Percentiles rank a stretch among this genome's conserved stretches.
These are phyloP conservation scores for Suhomyces taliae DNA, from an alignment of 1,139 yeast species.

Conservation along the genomic window DNA sequence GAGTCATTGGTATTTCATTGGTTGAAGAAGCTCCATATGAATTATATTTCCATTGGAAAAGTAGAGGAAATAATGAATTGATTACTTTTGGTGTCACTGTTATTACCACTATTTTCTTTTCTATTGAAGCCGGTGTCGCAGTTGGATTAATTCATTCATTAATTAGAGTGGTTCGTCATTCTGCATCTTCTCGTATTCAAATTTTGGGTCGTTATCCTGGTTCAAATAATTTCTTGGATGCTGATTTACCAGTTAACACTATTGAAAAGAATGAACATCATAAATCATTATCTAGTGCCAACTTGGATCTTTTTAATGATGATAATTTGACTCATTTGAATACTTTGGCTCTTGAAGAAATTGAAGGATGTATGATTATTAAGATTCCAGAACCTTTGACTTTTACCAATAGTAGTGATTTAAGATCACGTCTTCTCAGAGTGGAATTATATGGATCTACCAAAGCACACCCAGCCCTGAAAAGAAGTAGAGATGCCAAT, in stretches of 20 bases:
- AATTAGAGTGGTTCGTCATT: conserved; percentile 77
- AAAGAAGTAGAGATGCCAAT: conserved; percentile 51
- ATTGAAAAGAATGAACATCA: neutral
- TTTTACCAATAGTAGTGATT: conserved; percentile 85
- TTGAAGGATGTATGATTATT: conserved; percentile 83
- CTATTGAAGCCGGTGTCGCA: conserved; percentile 87
- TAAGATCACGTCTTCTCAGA: conserved; percentile 70
- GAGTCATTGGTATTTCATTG: conserved; percentile 74
- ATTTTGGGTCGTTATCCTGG: conserved; percentile 83
- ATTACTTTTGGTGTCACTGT: conserved; percentile 73
- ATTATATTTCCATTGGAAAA: conserved; percentile 66
- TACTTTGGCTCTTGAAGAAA: conserved; percentile 56
- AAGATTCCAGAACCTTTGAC: conserved; percentile 92
- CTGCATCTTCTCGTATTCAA: conserved; percentile 86
- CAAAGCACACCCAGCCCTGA: conserved; percentile 79
- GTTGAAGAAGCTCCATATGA: conserved; percentile 89
- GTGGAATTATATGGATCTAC: conserved; percentile 85
- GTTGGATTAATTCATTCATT: conserved; percentile 82
- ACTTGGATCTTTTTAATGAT: conserved; percentile 37
- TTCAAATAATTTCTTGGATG: conserved; percentile 72
- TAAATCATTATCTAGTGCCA: conserved; percentile 10
- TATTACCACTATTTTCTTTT: conserved; percentile 69
- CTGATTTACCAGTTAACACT: conserved; percentile 48
- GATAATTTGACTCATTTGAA: conserved; percentile 40
- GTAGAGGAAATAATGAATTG: conserved; percentile 77